A percentile compares a stretch with the other conserved stretches of the same genome.
phyloP scores from a whole-genome alignment of 1,284 basidiomycete species.

The Puccinia polysora region DNA sequence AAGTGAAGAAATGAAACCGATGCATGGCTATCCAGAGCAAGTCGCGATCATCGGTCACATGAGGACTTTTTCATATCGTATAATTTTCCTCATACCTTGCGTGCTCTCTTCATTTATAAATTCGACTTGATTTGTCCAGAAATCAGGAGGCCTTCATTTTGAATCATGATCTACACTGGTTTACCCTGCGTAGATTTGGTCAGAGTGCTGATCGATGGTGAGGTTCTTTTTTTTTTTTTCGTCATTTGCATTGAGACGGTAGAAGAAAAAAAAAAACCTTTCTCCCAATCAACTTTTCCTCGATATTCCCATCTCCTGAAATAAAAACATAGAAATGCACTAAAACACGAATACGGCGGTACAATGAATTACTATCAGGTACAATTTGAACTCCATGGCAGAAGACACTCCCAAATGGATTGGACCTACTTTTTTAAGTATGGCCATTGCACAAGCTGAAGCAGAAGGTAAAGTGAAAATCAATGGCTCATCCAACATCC shows the following conservation, averaged over 20 bases:
- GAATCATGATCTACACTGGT: slow-evolving; percentile 83
- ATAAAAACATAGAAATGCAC: background rate
- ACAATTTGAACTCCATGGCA: slow-evolving; percentile 76
- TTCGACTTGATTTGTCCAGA: slow-evolving; percentile 55
- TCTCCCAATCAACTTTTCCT: background rate
- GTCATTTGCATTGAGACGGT: background rate
- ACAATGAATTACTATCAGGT: slow-evolving; percentile 64
- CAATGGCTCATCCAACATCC: background rate
- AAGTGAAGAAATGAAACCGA: slow-evolving; percentile 70
- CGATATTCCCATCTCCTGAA: slow-evolving; percentile 53
- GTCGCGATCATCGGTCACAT: slow-evolving; percentile 48
- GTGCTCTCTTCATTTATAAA: slow-evolving; percentile 11
- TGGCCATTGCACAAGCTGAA: slow-evolving; percentile 82
- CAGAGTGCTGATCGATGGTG: slow-evolving; percentile 53
- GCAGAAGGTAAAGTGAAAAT: slow-evolving; percentile 62
- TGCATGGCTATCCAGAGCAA: slow-evolving; percentile 73
- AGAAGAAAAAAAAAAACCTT: background rate
- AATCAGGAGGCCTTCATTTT: slow-evolving; percentile 81
- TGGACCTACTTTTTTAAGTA: slow-evolving; percentile 71
- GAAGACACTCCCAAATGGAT: slow-evolving; percentile 72
- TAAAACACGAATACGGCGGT: background rate
- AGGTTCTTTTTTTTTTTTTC: slow-evolving; percentile 2
- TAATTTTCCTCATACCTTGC: slow-evolving; percentile 31
- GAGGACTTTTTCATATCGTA: background rate
- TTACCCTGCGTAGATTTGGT: slow-evolving; percentile 77